Evolutionary conservation across 371 early-diverging fungal genomes (phyloP), one percentile per base, ranked within the genome.

Genomic region (Circinella minor): DNA sequence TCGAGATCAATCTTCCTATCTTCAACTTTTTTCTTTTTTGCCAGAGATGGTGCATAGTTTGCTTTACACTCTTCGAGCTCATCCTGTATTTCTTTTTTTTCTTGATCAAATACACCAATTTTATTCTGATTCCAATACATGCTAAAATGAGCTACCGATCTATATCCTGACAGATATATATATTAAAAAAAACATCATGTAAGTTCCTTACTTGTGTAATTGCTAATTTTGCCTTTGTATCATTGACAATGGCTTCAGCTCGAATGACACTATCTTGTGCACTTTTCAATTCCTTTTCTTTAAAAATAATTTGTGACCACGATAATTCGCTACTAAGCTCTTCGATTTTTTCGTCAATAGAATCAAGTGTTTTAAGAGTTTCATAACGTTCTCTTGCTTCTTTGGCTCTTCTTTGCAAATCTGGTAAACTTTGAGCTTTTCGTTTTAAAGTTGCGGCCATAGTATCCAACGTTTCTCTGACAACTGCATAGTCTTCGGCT

Each of bases 261-360:
- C 43, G 43, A 9, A 9, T 11, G 6, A 43, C 9, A 1, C 66
- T 36, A 20, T 65, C 37, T 43, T 71, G 71, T 18, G 74, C 68
- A 0, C 72, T 37, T 51, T 85, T 80, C 18, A 72, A 72, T 43
- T 70, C 70, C 17, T 61, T 55, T 60, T 70, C 92, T 66, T 86
- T 88, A 38, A 20, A 17, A 63, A 79, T 78, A 27, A 93, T 88
- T 61, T 89, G 86, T 14, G 92, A 86, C 96, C 96, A 95, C 0
- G 91, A 93, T 68, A 91, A 71, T 77, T 94, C 87, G 46, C 91
- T 85, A 70, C 90, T 89, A 38, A 92, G 71, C 0, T 68, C 72
- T 5, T 89, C 86, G 38, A 95, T 79, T 38, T 79, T 71, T 36
- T 83, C 64, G 38, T 93, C 90, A 10, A 94, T 72, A 5, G 20